Evolutionary conservation across 2,329 filamentous ascomycete genomes (phyloP).

Genomic region (Aspergillus japonicus): DNA sequence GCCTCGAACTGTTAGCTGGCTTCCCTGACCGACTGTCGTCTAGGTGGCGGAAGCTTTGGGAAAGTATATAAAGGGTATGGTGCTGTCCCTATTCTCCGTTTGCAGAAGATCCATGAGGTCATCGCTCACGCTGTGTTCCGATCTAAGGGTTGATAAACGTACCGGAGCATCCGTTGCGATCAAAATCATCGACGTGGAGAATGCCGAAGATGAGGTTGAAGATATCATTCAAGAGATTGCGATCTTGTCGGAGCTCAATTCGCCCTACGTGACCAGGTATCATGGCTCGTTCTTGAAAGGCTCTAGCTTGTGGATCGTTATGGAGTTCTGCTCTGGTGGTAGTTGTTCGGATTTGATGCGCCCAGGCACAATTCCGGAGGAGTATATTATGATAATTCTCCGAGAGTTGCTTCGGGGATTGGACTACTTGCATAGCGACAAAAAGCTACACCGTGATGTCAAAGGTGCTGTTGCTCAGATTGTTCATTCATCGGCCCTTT

Average conservation of each 20-base stretch:
- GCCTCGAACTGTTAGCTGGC: conserved; percentile 1
- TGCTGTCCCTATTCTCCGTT: not conserved
- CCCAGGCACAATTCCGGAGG: conserved; percentile 84
- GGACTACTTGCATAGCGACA: conserved; percentile 90
- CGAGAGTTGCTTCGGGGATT: conserved; percentile 84
- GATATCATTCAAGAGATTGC: conserved; percentile 99
- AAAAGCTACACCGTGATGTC: conserved; percentile 94
- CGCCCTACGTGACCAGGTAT: conserved; percentile 95
- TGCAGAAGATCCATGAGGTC: not conserved
- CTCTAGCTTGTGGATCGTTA: conserved; percentile 97
- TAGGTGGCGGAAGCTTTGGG: conserved; percentile 94
- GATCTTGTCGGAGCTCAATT: conserved; percentile 92
- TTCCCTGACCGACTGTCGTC: conserved; percentile 13
- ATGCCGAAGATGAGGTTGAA: conserved; percentile 97
- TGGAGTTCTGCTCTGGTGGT: conserved; percentile 97
- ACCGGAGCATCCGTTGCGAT: conserved; percentile 94
- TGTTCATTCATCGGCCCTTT: not conserved
- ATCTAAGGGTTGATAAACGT: conserved; percentile 76
- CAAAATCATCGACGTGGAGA: conserved; percentile 98
- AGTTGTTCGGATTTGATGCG: conserved; percentile 97
- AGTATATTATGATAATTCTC: conserved; percentile 95
- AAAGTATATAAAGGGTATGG: conserved; percentile 95
- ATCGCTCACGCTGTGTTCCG: conserved; percentile 8
- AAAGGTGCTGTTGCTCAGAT: conserved; percentile 63
- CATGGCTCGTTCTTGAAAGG: conserved; percentile 96